These are phyloP conservation scores for Scutellaria minor DNA, from an alignment of 257 asterid species.

Conservation along the genomic window DNA sequence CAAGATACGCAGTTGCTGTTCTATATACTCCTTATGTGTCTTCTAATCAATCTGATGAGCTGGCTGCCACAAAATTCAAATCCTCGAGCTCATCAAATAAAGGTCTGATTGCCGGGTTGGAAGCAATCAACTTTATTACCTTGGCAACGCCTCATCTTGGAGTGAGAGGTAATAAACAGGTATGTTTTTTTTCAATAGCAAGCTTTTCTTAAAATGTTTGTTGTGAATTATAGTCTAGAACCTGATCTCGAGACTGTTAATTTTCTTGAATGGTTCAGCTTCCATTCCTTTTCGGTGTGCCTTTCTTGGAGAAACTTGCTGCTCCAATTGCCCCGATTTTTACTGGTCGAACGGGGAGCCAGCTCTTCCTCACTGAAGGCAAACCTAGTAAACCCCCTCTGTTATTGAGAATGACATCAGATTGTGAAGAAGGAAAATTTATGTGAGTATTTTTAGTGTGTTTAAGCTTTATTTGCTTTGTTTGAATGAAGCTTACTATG, in stretches of 20 bases:
- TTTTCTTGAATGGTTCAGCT: slow-evolving; percentile 63
- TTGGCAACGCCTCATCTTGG: slow-evolving; percentile 98
- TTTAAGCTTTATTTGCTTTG: neutral
- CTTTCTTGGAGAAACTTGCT: slow-evolving; percentile 89
- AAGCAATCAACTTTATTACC: slow-evolving; percentile 88
- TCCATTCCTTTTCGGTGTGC: slow-evolving; percentile 85
- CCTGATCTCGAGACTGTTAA: slow-evolving; percentile 53
- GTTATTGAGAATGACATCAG: slow-evolving; percentile 83
- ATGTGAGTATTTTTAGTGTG: slow-evolving; percentile 57
- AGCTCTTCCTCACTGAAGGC: slow-evolving; percentile 81
- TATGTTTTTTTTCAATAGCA: slow-evolving; percentile 27
- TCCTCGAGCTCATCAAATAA: slow-evolving; percentile 45
- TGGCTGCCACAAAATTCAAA: slow-evolving; percentile 33
- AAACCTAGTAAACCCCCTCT: slow-evolving; percentile 86
- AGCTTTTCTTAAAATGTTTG: too few relatives aligned
- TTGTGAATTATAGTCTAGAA: slow-evolving; percentile 18
- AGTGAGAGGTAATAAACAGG: slow-evolving; percentile 96
- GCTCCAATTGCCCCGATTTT: slow-evolving; percentile 85
- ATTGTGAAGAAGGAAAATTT: slow-evolving; percentile 78
- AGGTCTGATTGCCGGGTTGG: slow-evolving; percentile 85
- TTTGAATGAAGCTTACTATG: slow-evolving; percentile 28
- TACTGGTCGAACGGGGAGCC: slow-evolving; percentile 76
- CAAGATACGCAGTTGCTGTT: slow-evolving; percentile 82
- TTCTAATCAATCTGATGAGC: slow-evolving; percentile 39
- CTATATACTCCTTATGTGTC: slow-evolving; percentile 52